phyloP scores from a whole-genome alignment of 176 grass and related monocot species.

The Paspalum notatum region DNA sequence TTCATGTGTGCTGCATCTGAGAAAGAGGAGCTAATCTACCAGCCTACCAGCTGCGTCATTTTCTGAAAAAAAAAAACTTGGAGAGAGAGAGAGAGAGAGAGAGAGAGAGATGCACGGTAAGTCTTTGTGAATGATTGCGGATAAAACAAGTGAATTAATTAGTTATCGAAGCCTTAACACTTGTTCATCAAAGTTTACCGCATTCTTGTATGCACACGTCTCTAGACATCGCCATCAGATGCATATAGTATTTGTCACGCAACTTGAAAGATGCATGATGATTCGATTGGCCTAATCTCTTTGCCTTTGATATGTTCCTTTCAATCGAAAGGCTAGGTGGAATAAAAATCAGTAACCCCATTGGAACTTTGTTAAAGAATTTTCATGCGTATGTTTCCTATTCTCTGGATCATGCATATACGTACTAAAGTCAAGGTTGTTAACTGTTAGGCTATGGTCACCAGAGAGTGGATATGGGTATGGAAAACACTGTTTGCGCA shows the following conservation, averaged over 20 bases:
- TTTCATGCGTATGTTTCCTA: constrained; percentile 26
- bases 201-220: neutral
- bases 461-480: too few relatives aligned
- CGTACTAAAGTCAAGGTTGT: constrained; percentile 37
- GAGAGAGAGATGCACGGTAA: too few relatives aligned
- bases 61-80: neutral
- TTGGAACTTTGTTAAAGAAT: constrained; percentile 33
- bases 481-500: too few relatives aligned
- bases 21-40: neutral
- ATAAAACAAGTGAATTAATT: neutral
- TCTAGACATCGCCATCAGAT: neutral
- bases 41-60: neutral
- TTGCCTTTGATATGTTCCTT: constrained; percentile 41
- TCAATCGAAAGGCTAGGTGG: constrained; percentile 33
- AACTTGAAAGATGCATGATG: constrained; percentile 23
- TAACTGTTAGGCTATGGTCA: too few relatives aligned
- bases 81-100: too few relatives aligned
- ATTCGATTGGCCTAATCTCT: constrained; percentile 20
- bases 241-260: constrained; percentile 33
- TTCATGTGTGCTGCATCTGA: neutral
- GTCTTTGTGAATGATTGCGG: neutral
- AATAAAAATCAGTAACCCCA: constrained; percentile 39
- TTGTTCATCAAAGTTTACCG: neutral
- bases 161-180: neutral
- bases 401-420: constrained; percentile 33